Conservation (phyloP, 1,284 basidiomycete genomes). For the Ganoderma resinaceum region DNA sequence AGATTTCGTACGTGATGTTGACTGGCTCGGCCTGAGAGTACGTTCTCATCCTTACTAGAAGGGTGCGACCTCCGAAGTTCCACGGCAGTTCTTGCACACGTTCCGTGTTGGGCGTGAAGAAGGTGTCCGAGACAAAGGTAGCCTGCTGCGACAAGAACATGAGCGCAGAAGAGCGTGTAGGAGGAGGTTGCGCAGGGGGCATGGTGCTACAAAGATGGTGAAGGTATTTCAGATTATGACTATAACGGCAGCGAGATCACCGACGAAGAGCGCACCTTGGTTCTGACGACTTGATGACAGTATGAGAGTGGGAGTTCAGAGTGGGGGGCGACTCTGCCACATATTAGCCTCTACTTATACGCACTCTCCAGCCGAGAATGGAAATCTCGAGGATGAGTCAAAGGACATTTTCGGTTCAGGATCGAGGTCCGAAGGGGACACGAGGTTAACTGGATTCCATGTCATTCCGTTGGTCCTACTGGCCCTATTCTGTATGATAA, state of each 20-base stretch:
- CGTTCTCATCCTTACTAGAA: not conserved
- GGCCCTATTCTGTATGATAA: no score
- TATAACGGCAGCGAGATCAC: not conserved
- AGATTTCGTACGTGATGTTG: not conserved
- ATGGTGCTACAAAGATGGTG: not conserved
- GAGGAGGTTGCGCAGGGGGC: not conserved
- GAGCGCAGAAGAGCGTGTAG: not conserved
- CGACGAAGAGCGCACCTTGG: not conserved
- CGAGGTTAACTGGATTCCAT: not conserved
- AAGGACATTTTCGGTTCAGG: not conserved
- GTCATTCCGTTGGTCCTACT: no score
- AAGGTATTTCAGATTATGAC: not conserved
- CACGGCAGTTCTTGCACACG: not conserved
- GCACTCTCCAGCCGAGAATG: not conserved
- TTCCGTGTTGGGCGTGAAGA: not conserved
- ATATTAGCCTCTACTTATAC: not conserved
- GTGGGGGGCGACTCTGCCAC: no score
- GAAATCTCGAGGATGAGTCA: not conserved
- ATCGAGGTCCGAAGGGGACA: not conserved
- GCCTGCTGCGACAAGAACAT: not conserved
- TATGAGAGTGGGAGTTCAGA: not conserved
- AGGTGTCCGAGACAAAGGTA: not conserved
- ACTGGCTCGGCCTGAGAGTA: not conserved
- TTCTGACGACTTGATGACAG: not conserved
- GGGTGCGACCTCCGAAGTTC: not conserved